A percentile compares a stretch with the other conserved stretches of the same genome.
These are phyloP conservation scores for Boletus coccyginus DNA, from an alignment of 768 basidiomycete species.

Conservation along the genomic window DNA sequence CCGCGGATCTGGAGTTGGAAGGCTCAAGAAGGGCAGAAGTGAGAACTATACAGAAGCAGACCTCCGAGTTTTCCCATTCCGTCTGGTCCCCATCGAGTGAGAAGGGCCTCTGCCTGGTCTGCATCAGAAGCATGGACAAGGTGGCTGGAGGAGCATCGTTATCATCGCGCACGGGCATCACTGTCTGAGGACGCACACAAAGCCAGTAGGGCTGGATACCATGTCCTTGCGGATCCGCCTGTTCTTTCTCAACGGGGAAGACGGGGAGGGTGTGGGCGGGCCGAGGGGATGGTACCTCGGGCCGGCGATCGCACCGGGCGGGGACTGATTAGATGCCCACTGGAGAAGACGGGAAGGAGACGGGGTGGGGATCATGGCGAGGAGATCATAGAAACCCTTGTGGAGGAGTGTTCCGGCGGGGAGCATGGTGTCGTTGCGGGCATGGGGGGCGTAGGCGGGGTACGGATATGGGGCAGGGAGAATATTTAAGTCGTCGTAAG, in stretches of 20 bases:
- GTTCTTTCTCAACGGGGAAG: constrained; percentile 46
- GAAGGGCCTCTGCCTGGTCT: constrained; percentile 82
- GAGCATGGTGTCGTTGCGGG: constrained; percentile 40
- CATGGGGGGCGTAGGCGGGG: neutral
- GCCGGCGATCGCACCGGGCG: constrained; percentile 44
- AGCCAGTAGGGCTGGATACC: constrained; percentile 80
- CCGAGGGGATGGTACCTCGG: constrained; percentile 65
- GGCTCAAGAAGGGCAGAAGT: constrained; percentile 23
- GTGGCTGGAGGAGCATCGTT: constrained; percentile 52
- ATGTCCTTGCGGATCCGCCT: constrained; percentile 83
- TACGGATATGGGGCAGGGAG: neutral
- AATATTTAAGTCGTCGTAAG: neutral
- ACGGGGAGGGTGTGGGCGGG: constrained; percentile 23
- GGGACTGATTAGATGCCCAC: constrained; percentile 44
- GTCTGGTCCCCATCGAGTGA: constrained; percentile 87
- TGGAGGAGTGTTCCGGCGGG: constrained; percentile 74
- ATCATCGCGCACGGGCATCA: constrained; percentile 12
- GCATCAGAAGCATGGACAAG: constrained; percentile 89
- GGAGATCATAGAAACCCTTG: constrained; percentile 88
- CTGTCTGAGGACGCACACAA: constrained; percentile 59
- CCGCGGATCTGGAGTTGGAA: constrained; percentile 60
- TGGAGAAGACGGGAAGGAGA: constrained; percentile 59
- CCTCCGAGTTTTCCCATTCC: constrained; percentile 86
- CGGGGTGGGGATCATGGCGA: constrained; percentile 72
- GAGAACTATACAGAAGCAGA: constrained; percentile 35